Evolutionary conservation across 2,329 filamentous ascomycete species (phyloP).

Genomic region (Cadophora luteo-olivacea): DNA sequence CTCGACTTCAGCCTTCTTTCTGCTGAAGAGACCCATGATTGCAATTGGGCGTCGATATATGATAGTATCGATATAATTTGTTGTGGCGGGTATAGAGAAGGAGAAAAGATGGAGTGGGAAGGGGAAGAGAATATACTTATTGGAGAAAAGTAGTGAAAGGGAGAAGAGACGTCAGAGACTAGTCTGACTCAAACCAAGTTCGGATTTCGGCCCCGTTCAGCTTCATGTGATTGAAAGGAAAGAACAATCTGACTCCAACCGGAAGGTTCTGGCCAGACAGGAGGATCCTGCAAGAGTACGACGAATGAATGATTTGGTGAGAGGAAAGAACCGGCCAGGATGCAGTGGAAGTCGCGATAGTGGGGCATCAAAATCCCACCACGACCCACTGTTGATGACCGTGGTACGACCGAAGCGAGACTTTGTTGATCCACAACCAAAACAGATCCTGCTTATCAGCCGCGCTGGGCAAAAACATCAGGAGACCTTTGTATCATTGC

Average conservation of each 20-base stretch:
- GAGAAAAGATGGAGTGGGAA: background rate
- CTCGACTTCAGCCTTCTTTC: slow-evolving; percentile 19
- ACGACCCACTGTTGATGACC: slow-evolving; percentile 11
- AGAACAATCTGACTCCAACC: background rate
- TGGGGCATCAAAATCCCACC: background rate
- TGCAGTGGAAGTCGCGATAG: slow-evolving; percentile 3
- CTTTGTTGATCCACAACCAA: slow-evolving; percentile 11
- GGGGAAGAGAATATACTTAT: slow-evolving; percentile 1
- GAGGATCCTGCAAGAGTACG: background rate
- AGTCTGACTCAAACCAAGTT: background rate
- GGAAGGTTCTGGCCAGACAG: background rate
- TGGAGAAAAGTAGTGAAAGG: background rate
- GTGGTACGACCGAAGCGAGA: slow-evolving; percentile 21
- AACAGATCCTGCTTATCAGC: background rate
- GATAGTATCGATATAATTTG: background rate
- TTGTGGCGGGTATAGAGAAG: slow-evolving; percentile 2
- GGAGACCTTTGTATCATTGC: background rate
- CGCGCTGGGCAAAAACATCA: slow-evolving; percentile 11
- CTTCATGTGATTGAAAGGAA: background rate
- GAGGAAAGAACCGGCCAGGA: background rate
- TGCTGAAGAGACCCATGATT: slow-evolving; percentile 29
- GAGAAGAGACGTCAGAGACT: background rate
- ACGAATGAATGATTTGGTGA: background rate
- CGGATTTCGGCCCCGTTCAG: background rate
- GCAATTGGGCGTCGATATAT: background rate